A percentile compares a stretch with the other conserved stretches of the same genome.
These are phyloP conservation scores for Boletus edulis DNA, from an alignment of 768 basidiomycete genomes.

Conservation along the genomic window DNA sequence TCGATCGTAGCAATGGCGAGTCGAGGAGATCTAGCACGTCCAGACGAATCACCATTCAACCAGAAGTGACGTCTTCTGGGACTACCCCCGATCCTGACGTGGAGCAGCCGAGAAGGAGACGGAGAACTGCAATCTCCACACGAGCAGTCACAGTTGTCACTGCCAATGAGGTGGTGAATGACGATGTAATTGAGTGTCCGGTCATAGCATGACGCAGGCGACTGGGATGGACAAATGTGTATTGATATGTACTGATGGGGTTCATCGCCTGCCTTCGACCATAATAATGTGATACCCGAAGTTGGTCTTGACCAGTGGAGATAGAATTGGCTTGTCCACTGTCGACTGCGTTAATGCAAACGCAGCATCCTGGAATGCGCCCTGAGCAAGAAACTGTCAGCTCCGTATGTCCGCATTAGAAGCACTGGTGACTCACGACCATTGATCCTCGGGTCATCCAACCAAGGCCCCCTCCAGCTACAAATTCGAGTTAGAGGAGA, in stretches of 20 bases:
- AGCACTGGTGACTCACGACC: slow-evolving; percentile 48
- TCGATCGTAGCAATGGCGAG: slow-evolving; percentile 32
- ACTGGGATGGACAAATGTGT: slow-evolving; percentile 14
- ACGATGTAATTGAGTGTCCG: slow-evolving; percentile 29
- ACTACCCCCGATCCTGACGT: slow-evolving; percentile 70
- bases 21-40: slow-evolving; percentile 33
- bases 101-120: slow-evolving; percentile 46
- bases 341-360: slow-evolving; percentile 78
- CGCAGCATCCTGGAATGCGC: slow-evolving; percentile 83
- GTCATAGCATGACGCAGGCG: slow-evolving; percentile 16
- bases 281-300: slow-evolving; percentile 90
- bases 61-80: slow-evolving; percentile 45
- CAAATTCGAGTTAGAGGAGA: background rate
- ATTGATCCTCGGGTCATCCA: slow-evolving; percentile 88
- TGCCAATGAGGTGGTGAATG: slow-evolving; percentile 34
- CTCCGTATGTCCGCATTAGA: background rate
- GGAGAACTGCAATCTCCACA: slow-evolving; percentile 34
- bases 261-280: slow-evolving; percentile 76
- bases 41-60: slow-evolving; percentile 41
- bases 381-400: slow-evolving; percentile 33
- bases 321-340: slow-evolving; percentile 72
- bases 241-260: slow-evolving; percentile 19
- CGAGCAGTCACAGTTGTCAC: slow-evolving; percentile 27
- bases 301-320: slow-evolving; percentile 76
- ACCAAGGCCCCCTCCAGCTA: slow-evolving; percentile 82